phyloP scores from a whole-genome alignment of 2,329 filamentous ascomycete genomes.

The Pseudocercospora musae region DNA sequence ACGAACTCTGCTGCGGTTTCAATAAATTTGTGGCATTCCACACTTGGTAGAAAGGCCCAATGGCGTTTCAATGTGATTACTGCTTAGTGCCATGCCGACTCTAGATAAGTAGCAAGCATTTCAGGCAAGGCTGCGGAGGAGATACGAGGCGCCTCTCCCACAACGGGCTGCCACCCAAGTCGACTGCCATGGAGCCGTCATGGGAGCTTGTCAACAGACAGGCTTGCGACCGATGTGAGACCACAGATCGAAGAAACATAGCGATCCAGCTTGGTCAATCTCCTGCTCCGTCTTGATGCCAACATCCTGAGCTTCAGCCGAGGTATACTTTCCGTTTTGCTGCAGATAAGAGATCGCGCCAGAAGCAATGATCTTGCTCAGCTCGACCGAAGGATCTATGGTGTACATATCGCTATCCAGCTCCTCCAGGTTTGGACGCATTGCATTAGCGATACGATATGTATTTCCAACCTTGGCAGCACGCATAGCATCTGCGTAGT shows the following conservation, averaged over 20 bases:
- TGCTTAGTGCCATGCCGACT: neutral
- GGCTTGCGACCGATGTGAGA: conserved; percentile 22
- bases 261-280: conserved; percentile 10
- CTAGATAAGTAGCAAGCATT: neutral
- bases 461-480: conserved; percentile 15
- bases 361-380: conserved; percentile 15
- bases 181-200: neutral
- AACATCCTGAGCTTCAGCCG: conserved; percentile 4
- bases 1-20: neutral
- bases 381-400: conserved; percentile 15
- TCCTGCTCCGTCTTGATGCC: conserved; percentile 10
- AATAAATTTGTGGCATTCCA: neutral
- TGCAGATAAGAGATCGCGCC: conserved; percentile 11
- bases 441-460: conserved; percentile 15
- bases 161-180: neutral
- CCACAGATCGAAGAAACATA: conserved; percentile 24
- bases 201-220: neutral
- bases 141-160: neutral
- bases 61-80: neutral
- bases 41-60: neutral
- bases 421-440: conserved; percentile 10
- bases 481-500: conserved; percentile 14
- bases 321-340: conserved; percentile 1
- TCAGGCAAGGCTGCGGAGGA: neutral
- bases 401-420: conserved; percentile 21